Evolutionary conservation across 2,329 filamentous ascomycete species (phyloP).

Genomic region (Talaromyces albobiverticillius): DNA sequence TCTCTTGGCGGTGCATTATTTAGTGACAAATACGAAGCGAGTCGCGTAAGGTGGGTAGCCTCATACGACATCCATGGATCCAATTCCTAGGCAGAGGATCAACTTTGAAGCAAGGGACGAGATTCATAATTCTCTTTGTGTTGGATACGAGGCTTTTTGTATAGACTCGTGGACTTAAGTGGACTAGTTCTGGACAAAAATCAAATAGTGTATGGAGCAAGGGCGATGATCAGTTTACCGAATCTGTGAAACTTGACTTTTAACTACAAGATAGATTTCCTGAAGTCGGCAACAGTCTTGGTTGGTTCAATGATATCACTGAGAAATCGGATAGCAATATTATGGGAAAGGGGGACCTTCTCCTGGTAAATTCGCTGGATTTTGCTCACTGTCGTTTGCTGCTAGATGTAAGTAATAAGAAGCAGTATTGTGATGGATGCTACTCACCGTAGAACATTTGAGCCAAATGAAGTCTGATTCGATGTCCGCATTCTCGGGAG

Average conservation of each 20-base stretch:
- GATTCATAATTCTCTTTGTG: too few relatives aligned
- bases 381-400: not conserved
- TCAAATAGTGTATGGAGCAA: too few relatives aligned
- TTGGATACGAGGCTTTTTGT: too few relatives aligned
- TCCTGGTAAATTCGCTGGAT: not conserved
- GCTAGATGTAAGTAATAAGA: not conserved
- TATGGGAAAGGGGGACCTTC: not conserved
- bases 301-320: not conserved
- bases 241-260: too few relatives aligned
- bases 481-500: not conserved
- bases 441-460: not conserved
- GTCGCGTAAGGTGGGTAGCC: slow-evolving; percentile 24
- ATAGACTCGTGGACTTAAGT: too few relatives aligned
- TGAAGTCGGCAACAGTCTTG: not conserved
- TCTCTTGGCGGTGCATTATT: not conserved
- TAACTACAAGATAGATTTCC: too few relatives aligned
- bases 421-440: not conserved
- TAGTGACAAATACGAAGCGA: not conserved
- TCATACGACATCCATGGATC: too few relatives aligned
- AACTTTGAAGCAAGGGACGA: too few relatives aligned
- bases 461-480: slow-evolving; percentile 1
- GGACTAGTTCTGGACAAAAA: too few relatives aligned
- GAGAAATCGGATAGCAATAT: not conserved
- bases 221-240: not conserved
- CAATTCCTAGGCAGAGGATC: too few relatives aligned